These are phyloP conservation scores for Parasarocladium wereldwijsianum DNA, from an alignment of 2,329 filamentous ascomycete genomes.

Conservation along the genomic window DNA sequence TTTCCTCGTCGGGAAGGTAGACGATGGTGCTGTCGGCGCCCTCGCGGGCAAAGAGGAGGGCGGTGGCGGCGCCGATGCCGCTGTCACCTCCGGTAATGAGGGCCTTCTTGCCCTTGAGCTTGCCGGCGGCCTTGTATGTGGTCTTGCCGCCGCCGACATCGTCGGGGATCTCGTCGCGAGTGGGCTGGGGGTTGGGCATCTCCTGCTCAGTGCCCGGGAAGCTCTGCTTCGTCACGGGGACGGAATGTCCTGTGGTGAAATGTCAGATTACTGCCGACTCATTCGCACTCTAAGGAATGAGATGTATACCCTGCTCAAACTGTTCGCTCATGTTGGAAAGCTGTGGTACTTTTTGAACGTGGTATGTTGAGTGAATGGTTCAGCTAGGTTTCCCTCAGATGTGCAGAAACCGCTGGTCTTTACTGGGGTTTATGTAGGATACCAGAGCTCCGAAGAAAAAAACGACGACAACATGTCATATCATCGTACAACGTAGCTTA, in stretches of 20 bases:
- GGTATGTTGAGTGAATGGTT: too few species aligned
- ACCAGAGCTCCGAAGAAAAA: too few species aligned
- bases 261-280: not conserved
- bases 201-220: conserved; percentile 14
- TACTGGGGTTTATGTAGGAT: too few species aligned
- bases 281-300: not conserved
- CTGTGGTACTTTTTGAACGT: too few species aligned
- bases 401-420: too few species aligned
- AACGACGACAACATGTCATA: too few species aligned
- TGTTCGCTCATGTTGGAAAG: conserved; percentile 1
- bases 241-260: conserved; percentile 3
- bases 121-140: conserved; percentile 60
- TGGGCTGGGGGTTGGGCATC: conserved; percentile 28
- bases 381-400: too few species aligned
- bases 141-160: conserved; percentile 52
- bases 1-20: conserved; percentile 61
- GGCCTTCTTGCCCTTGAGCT: conserved; percentile 60
- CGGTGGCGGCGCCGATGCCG: conserved; percentile 63
- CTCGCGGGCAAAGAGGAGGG: conserved; percentile 68
- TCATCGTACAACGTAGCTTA: too few species aligned
- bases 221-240: conserved; percentile 14
- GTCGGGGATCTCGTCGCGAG: conserved; percentile 46
- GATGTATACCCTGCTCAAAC: conserved; percentile 2
- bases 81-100: conserved; percentile 72
- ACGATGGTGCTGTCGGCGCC: conserved; percentile 60